Conservation (phyloP, 169 alveolate species). For the Plasmodium ovale region DNA sequence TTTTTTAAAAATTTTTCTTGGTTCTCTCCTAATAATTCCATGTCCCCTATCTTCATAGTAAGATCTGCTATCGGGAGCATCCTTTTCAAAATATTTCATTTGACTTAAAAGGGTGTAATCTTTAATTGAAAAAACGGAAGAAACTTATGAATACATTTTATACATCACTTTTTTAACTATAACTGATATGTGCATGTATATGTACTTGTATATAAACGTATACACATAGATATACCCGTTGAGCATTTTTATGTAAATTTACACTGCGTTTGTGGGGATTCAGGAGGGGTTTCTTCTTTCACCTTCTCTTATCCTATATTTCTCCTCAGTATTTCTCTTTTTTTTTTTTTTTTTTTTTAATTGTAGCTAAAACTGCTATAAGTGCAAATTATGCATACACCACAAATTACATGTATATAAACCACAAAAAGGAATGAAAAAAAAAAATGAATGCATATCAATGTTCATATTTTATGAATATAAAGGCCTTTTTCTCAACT, state of each 20-base stretch:
- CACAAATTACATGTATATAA: background rate
- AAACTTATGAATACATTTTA: background rate
- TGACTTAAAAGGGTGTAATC: conserved; percentile 1
- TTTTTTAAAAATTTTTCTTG: conserved; percentile 23
- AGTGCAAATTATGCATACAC: background rate
- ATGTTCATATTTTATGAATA: too few species aligned
- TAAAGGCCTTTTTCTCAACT: too few species aligned
- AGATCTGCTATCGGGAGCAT: conserved; percentile 12
- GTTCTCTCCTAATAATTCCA: conserved; percentile 17
- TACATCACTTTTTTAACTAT: too few species aligned
- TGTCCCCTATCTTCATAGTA: conserved; percentile 39
- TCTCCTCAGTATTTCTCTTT: background rate
- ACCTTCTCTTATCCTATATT: too few species aligned
- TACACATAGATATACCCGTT: background rate
- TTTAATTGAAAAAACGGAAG: background rate
- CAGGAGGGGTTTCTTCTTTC: too few species aligned
- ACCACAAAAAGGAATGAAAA: background rate
- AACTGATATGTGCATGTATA: background rate
- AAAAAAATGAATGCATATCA: too few species aligned
- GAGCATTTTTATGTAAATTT: background rate
- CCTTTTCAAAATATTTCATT: conserved; percentile 41
- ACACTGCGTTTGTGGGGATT: background rate
- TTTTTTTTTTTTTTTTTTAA: too few species aligned
- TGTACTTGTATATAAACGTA: background rate
- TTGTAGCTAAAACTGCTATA: background rate